These are phyloP conservation scores for Sicyos edulis DNA, from an alignment of 306 rosid species.

Conservation along the genomic window DNA sequence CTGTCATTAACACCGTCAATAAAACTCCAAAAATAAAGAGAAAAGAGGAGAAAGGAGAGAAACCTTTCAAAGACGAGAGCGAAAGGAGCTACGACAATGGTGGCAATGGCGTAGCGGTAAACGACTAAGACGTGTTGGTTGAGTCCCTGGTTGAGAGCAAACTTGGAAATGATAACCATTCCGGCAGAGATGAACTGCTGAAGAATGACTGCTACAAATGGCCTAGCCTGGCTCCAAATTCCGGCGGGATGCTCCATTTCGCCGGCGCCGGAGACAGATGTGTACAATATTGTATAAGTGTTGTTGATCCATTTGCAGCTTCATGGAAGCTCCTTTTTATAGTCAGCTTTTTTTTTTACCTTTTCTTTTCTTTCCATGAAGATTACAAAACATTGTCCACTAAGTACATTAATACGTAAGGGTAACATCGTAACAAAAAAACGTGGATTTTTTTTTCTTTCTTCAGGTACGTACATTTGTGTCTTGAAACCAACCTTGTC, in stretches of 20 bases:
- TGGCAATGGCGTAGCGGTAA: slow-evolving; percentile 30
- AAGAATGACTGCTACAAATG: slow-evolving; percentile 22
- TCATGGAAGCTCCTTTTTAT: neutral
- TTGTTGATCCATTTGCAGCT: neutral
- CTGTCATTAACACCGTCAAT: slow-evolving; percentile 18
- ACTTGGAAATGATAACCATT: slow-evolving; percentile 23
- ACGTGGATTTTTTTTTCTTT: neutral
- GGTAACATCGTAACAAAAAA: neutral
- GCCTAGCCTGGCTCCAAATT: slow-evolving; percentile 19
- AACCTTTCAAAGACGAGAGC: slow-evolving; percentile 33
- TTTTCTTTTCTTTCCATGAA: neutral
- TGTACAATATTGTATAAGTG: neutral
- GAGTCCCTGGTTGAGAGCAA: slow-evolving; percentile 33
- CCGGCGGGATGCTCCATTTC: neutral
- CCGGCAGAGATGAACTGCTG: slow-evolving; percentile 32
- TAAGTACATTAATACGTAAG: neutral
- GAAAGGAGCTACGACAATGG: slow-evolving; percentile 27
- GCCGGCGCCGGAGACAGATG: neutral
- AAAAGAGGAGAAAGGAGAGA: neutral
- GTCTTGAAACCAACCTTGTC: neutral
- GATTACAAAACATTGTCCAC: neutral
- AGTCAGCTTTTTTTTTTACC: neutral
- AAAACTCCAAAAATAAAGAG: neutral
- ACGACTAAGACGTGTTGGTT: slow-evolving; percentile 29
- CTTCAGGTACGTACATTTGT: neutral